Evolutionary conservation across 345 rosid species (phyloP), one percentile per base, ranked within the genome.

Genomic region (Camelina neglecta): DNA sequence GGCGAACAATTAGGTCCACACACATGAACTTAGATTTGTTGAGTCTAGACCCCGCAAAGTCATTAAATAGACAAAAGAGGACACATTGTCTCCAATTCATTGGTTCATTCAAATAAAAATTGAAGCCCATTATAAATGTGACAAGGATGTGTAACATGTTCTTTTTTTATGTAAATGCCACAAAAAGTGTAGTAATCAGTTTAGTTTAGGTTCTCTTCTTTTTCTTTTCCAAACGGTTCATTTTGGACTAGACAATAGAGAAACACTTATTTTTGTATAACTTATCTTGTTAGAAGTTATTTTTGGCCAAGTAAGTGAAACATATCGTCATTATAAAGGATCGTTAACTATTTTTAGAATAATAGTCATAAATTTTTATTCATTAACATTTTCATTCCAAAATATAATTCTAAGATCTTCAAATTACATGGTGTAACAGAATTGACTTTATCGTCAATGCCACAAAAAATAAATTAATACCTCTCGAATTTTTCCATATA

Each of bases 1-100:
- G 74, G 56, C 7, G 36, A 26, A 29, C 56, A 70, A 29, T 58
- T 16, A 44, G 56, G 44, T 70, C 74, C 44, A 44, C 73, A 12
- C 44, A 44, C 73, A 12, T 57, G 21, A 69, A 44, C 6, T 18
- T 23, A 1, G 12, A 20, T 45, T 26, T 26, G 29, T 26, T 11
- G 54, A 57, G 64, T 51, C 4, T 58, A 8, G 63, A 56, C 60
- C 6, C 39, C 39, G 21, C 63, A 24, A 15, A 15, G 67, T 4
- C 41, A 10, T 5, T n/a, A 3, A n/a, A 26, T 7, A 42, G 5
- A 65, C 3, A 36, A 11, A 26, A 29, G 24, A 64, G 13, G 4
- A 44, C n/a, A 65, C 29, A 11, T 53, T 21, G 72, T 35, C 72
- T 35, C 72, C 31, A 3, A 26, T 24, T 26, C 20, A 44, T 69